Conservation (phyloP, 805 yeast genomes). For the Hagleromyces aurorensis region DNA sequence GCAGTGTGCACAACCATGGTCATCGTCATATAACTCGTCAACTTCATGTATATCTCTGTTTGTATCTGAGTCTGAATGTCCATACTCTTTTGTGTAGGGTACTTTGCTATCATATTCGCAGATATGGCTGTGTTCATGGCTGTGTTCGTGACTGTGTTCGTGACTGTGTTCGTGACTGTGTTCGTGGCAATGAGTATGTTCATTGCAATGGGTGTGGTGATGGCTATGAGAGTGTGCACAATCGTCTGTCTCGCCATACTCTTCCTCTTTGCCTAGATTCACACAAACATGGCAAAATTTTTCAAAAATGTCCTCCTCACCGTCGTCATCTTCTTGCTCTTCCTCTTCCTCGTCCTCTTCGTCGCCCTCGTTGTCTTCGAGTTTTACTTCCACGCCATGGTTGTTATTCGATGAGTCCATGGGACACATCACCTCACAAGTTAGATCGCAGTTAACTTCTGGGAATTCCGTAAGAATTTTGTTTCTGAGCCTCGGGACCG, state of each 20-base stretch:
- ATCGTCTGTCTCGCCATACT: not conserved
- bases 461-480: conserved; percentile 7
- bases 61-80: no score
- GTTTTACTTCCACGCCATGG: no score
- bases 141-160: no score
- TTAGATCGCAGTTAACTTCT: conserved; percentile 22
- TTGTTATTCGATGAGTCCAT: not conserved
- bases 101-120: no score
- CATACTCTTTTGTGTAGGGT: no score
- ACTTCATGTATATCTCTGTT: no score
- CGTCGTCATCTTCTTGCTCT: conserved; percentile 5
- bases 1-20: no score
- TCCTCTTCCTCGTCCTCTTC: conserved; percentile 1
- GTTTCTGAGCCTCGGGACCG: conserved; percentile 2
- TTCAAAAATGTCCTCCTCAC: conserved; percentile 26
- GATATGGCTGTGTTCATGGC: no score
- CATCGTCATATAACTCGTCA: no score
- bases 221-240: conserved; percentile 18
- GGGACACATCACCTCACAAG: conserved; percentile 18
- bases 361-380: conserved; percentile 1
- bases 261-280: conserved; percentile 6
- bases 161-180: conserved; percentile 2
- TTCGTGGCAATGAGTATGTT: no score
- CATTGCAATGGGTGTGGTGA: conserved; percentile 3
- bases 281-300: conserved; percentile 28